A percentile compares a stretch with the other conserved stretches of the same genome.
These are phyloP conservation scores for Conticribra weissflogii DNA, from an alignment of 108 stramenopile species.

Conservation along the genomic window DNA sequence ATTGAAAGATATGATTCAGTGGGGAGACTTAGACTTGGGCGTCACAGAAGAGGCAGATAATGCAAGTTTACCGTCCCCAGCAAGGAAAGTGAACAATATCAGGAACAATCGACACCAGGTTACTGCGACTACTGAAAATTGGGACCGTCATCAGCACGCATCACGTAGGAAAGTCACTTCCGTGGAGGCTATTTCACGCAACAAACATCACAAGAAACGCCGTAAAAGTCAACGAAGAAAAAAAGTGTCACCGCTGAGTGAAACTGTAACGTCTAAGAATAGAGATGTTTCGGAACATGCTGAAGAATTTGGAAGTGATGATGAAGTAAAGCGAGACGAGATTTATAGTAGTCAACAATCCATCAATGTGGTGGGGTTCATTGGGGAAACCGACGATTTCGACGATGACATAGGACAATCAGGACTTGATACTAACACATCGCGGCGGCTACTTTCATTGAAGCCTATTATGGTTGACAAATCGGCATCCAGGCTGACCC, in stretches of 20 bases:
- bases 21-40: neutral
- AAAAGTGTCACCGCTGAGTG: neutral
- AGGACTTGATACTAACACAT: neutral
- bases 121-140: constrained; percentile 1
- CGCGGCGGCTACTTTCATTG: neutral
- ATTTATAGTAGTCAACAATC: neutral
- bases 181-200: neutral
- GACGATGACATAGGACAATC: constrained; percentile 6
- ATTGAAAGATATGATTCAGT: neutral
- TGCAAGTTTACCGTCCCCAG: neutral
- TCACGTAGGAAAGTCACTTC: constrained; percentile 28
- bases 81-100: neutral
- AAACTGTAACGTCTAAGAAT: no score
- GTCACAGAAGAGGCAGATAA: neutral
- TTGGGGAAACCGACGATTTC: constrained; percentile 38
- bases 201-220: neutral
- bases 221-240: neutral
- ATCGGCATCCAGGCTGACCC: neutral
- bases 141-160: constrained; percentile 43
- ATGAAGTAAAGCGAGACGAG: neutral
- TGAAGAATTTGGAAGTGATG: no score
- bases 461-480: neutral
- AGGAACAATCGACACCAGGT: neutral
- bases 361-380: no score
- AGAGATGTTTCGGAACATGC: no score